phyloP scores from a whole-genome alignment of 805 yeast species.

The Candida endomychidarum region DNA sequence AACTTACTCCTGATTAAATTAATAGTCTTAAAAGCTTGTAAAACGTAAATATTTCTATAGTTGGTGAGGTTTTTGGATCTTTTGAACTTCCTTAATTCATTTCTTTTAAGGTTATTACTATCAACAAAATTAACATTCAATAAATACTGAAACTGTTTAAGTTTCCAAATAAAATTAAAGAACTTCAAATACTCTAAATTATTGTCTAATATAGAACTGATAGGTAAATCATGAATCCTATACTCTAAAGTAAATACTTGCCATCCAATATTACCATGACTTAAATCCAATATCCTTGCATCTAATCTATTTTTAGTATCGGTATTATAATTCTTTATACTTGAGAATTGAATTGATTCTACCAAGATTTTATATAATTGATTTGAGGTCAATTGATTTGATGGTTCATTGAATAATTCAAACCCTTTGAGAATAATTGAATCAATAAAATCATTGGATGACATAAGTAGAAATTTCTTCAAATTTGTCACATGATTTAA shows the following conservation, averaged over 20 bases:
- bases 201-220: constrained; percentile 37
- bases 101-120: constrained; percentile 25
- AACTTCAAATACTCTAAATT: constrained; percentile 65
- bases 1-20: constrained; percentile 40
- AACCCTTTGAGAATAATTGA: constrained; percentile 56
- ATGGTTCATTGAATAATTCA: constrained; percentile 55
- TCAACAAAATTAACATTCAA: constrained; percentile 38
- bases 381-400: constrained; percentile 61
- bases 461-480: constrained; percentile 66
- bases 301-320: constrained; percentile 60
- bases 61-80: constrained; percentile 17
- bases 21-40: constrained; percentile 31
- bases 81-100: constrained; percentile 19
- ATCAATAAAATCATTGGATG: constrained; percentile 81
- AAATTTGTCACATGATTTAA: constrained; percentile 58
- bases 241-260: constrained; percentile 89
- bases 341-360: constrained; percentile 59
- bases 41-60: constrained; percentile 30
- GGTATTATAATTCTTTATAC: constrained; percentile 40
- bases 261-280: constrained; percentile 77
- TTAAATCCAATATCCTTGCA: constrained; percentile 75
- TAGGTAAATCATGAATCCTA: constrained; percentile 53
- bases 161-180: constrained; percentile 82
- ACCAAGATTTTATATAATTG: constrained; percentile 63
- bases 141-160: constrained; percentile 59